Evolutionary conservation across 257 asterid genomes (phyloP), one percentile per base, ranked within the genome.

Genomic region (Buddleja alternifolia): DNA sequence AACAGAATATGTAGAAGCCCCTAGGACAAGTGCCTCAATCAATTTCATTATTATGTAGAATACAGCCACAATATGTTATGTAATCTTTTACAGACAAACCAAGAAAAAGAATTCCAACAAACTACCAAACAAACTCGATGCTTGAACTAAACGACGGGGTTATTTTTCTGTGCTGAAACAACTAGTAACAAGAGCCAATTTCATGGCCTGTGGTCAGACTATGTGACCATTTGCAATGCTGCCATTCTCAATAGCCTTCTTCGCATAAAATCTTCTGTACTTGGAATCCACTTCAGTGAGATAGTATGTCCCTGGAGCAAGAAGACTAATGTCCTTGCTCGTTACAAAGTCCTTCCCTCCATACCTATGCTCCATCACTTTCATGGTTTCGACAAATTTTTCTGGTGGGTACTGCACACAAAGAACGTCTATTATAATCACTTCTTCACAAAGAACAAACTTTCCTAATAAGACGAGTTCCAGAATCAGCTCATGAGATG

Each of bases 321-420:
- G 92, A 73, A 87, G 93, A 75, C 97, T 94, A 12, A 82, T 75
- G 67, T 91, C 97, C 77, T 91, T 91, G 86, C 70, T 87, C 0
- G 97, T 91, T 53, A 84, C 79, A 4, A 85, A 88, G 83, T 84
- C 95, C 73, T 94, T 94, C 63, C 84, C 90, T 29, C 99, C 99
- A 45, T 94, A 94, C 66, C 97, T 88, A 57, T 88, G 93, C 95
- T 94, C 97, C 99, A 94, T 94, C 70, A 94, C 61, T 76, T 91
- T 82, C 99, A 94, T 83, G 15, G 68, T 78, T 44, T 91, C 93
- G 60, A 86, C 90, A 19, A 94, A 94, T 80, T 94, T 86, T 71
- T 87, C 96, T 0, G 99, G 99, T 37, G 85, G 76, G 56, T 81
- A 75, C 99, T 93, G 96, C 80, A 48, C 12, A 12, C 44, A 40